Base-by-base conservation (phyloP, 2,329 filamentous ascomycete genomes). In the Fusarium tuaranense region DNA sequence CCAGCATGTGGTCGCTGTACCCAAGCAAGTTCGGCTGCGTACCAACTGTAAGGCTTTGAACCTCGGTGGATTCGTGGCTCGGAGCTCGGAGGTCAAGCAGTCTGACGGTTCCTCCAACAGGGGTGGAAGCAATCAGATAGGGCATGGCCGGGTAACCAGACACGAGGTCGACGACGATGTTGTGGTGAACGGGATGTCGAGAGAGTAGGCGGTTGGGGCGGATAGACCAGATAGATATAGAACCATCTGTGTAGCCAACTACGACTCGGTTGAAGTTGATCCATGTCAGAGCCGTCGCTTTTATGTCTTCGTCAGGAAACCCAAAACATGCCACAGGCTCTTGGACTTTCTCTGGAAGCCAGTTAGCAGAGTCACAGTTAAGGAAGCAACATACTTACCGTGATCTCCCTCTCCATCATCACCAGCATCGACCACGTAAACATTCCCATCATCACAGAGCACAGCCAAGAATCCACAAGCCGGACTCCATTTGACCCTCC, bases 71-170 rank as follows among this genome's bases (percentile, higher is more conserved):
- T 76, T 91, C 89, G 70, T 82, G 83, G 72, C 86, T 87, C 2
- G 89, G 89, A 27, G 85, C 83, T 25, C 83, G 83, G 12, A 91
- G 81, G 78, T 91, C 89, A 7, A 88, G 83, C 12, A 91, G 78
- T 25, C 87, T 88, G 25, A 86, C 81, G 25, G 87, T 84, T 63
- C 89, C 89, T 22, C 88, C 88, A 16, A 90, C 83, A 0, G 89
- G 89, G 5, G 86, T 84, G 2, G 89, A 89, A 8, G 87, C 86
- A n/a, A 91, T 82, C 10, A 90, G 78, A 71, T 88, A 88, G 0
- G 89, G 89, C 66, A 88, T 82, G 1, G 89, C 88, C 5, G 89
- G 89, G 71, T 89, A 90, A 22, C 85, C 88, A 0, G 88, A 88
- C 67, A 85, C 84, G 36, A 91, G 84, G 74, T 91, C 88, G 69